Evolutionary conservation across 345 rosid genomes (phyloP), one percentile per base, ranked within the genome.

Genomic region (Arabis hirsuta): DNA sequence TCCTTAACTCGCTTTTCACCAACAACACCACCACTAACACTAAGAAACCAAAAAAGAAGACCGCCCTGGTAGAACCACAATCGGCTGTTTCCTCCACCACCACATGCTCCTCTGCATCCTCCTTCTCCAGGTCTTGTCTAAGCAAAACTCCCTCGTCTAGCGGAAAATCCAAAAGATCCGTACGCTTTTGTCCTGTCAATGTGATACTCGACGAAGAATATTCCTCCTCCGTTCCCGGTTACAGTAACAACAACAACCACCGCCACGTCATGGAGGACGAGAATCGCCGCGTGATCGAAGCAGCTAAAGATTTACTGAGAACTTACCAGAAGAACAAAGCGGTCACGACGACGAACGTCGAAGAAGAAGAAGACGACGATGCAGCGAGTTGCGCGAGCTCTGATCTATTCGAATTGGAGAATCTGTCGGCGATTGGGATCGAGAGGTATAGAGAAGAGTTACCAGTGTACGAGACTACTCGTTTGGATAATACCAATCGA

Each of bases 391-490:
- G 56, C 52, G 92, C 98, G 14, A 95, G 99, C 77, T 95, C 99
- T 1, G 99, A 96, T 82, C 77, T 96, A 16, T 96, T 96, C 38
- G 99, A 96, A 56, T 48, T 96, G 77, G 98, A 96, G 82, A 83
- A 87, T 84, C 90, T 94, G 51, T 85, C 95, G 27, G 81, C 80
- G 9, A 81, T 89, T 60, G 98, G 97, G 55, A 78, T 85, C 16
- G 82, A 85, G 34, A 84, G 86, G 86, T 94, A 89, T 50, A 50
- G 85, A 2, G 86, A 94, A 80, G 99, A 96, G 79, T 71, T 96
- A 67, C 99, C 99, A 0, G 98, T 96, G 50, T 96, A 91, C 60
- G 99, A 88, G 78, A 88, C 98, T 26, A 92, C 99, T 22, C 83
- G 84, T 85, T 81, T 88, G 12, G 81, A 69, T 66, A 60, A 67